phyloP scores from a whole-genome alignment of 1,284 basidiomycete genomes.

The Pisolithus thermaeus region DNA sequence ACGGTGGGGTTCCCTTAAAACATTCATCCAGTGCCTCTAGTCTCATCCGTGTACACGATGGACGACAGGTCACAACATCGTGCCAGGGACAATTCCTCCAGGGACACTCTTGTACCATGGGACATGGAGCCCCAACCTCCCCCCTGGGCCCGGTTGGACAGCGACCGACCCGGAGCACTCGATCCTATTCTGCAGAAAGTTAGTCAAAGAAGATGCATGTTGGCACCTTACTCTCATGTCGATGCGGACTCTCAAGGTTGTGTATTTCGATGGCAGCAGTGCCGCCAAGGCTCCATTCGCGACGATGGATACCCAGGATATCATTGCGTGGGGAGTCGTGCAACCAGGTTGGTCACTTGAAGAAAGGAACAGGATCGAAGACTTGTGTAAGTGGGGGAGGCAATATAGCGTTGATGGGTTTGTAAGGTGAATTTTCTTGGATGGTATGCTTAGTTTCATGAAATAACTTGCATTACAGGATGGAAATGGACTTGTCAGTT shows the following conservation, averaged over 20 bases:
- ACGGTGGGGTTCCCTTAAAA: constrained; percentile 24
- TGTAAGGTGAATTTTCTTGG: constrained; percentile 25
- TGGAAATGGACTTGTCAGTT: constrained; percentile 46
- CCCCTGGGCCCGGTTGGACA: constrained; percentile 34
- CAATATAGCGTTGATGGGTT: constrained; percentile 33
- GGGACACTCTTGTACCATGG: constrained; percentile 42
- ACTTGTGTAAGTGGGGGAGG: constrained; percentile 34
- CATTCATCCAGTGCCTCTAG: too few relatives aligned
- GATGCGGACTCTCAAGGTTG: constrained; percentile 32
- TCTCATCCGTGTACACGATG: neutral
- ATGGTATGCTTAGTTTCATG: neutral
- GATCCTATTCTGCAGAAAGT: constrained; percentile 28
- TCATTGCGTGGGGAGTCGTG: constrained; percentile 32
- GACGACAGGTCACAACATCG: constrained; percentile 38
- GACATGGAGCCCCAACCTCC: constrained; percentile 18
- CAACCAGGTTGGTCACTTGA: constrained; percentile 10
- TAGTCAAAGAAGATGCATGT: constrained; percentile 17
- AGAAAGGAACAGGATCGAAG: constrained; percentile 28
- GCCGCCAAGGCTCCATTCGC: constrained; percentile 33
- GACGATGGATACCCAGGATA: constrained; percentile 38
- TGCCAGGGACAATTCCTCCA: constrained; percentile 34
- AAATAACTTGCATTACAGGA: constrained; percentile 22
- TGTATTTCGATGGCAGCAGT: constrained; percentile 42
- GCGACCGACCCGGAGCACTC: constrained; percentile 42
- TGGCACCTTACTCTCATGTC: constrained; percentile 35